Base-by-base conservation (phyloP, 345 rosid species). In the Eucalyptus sideroxylon region DNA sequence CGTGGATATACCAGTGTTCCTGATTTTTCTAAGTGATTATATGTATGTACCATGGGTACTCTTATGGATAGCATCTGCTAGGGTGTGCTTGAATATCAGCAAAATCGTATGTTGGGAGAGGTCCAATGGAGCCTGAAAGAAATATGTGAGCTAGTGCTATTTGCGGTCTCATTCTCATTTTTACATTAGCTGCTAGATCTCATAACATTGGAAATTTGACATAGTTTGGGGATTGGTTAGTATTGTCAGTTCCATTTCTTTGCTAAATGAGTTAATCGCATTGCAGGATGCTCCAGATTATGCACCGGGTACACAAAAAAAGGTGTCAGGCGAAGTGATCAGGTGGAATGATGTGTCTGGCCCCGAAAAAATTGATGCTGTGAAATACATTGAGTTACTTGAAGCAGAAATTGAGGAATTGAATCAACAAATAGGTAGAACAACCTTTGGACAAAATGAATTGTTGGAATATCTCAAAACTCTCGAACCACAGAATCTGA, bases 321-420 rank as follows among this genome's bases (percentile, higher is more conserved):
- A 94, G 87, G 98, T 97, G 86, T 93, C 97, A 34, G 99, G 99
- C 88, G 98, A 98, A 93, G 98, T 98, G 82, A 95, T 98, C 44
- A 92, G 96, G 91, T 97, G 99, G 99, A 95, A 96, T 91, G 93
- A 95, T 91, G 93, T 96, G 45, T 96, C 99, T 90, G 98, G 99
- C 87, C 93, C 96, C 6, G 99, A 97, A 95, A 97, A 92, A 94
- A 94, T 98, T 42, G 99, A 97, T 92, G 99, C 98, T 50, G 95
- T 95, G 90, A 97, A 95, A 89, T 98, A 96, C 91, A 97, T 98
- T 8, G 98, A 98, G 91, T 91, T 98, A 88, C 97, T 98, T 23
- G 99, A 98, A 93, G 98, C 98, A 49, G 99, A 98, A 93, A 96
- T 98, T 37, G 99, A 97, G 91, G 99, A 98, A 91, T 92, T 97